Base-by-base conservation (phyloP, 805 yeast species). In the Candida alai region DNA sequence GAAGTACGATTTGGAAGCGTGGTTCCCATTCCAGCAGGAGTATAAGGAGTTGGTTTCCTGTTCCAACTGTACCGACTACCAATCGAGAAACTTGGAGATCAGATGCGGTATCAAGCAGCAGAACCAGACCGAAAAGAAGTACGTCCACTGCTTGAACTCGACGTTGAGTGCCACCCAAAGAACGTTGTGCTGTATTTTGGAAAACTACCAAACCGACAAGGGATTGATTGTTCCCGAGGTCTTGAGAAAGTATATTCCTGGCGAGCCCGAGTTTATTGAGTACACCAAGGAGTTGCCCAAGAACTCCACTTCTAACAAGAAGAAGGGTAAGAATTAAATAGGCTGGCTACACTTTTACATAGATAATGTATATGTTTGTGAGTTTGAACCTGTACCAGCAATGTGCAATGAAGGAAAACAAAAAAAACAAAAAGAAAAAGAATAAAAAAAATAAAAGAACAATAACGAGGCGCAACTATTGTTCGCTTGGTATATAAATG, bases 1-100 rank as follows among this genome's bases (percentile, higher is more conserved):
- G 75, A 93, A 93, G 67, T 93, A 83, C 71, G 98, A 93, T 71
- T 76, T 93, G 58, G 98, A 93, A 74, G 98, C 98, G 33, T 93
- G 98, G 98, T 93, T 93, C 94, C 98, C 98, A 58, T 93, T 74
- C 85, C 98, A 93, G 74, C 76, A 88, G 63, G 98, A 93, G 69
- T 93, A 85, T 73, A 93, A 93, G 70, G 98, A 93, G 72, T 79
- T 93, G 54, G 98, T 93, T 37, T 87, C 96, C 13, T 90, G 97
- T 73, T 90, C 97, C 40, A 93, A 93, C 77, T 93, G 98, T 79
- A 93, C 98, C 41, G 98, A 93, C 70, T 93, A 93, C 68, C 98
- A 93, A 74, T 86, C 97, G 35, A 84, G 98, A 74, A 90, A 90
- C 76, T 75, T 93, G 59, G 98, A 93, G 73, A 93, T 93, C 58